These are phyloP conservation scores for Microdochium nivale DNA, from an alignment of 2,329 filamentous ascomycete species.

Conservation along the genomic window DNA sequence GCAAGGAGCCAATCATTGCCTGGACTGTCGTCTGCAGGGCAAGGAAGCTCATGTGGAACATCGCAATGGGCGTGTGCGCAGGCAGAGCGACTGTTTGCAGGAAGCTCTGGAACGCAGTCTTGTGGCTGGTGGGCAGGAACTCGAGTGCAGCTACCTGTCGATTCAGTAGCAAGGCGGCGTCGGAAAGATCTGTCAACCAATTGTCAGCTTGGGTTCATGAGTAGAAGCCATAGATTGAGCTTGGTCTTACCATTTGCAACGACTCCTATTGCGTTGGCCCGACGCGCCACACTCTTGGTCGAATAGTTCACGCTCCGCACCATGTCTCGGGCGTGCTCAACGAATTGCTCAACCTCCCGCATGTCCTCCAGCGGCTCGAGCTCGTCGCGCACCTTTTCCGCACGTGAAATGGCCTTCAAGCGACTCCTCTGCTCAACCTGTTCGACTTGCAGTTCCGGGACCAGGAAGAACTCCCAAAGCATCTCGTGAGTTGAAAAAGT, in stretches of 20 bases:
- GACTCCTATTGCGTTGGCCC: conserved; percentile 65
- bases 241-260: conserved; percentile 44
- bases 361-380: conserved; percentile 76
- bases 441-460: conserved; percentile 83
- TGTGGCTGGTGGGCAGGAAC: conserved; percentile 62
- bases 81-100: conserved; percentile 54
- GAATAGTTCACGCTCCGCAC: conserved; percentile 77
- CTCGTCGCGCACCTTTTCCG: conserved; percentile 83
- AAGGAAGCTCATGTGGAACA: conserved; percentile 68
- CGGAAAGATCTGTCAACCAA: conserved; percentile 51
- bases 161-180: conserved; percentile 50
- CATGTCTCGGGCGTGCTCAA: conserved; percentile 83
- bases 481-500: conserved; percentile 96
- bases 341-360: conserved; percentile 85
- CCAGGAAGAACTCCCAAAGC: conserved; percentile 97
- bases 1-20: conserved; percentile 71
- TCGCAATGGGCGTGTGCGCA: conserved; percentile 64
- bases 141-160: conserved; percentile 44
- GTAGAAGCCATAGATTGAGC: conserved; percentile 8
- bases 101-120: conserved; percentile 65
- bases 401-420: conserved; percentile 74
- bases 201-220: conserved; percentile 16
- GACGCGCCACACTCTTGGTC: conserved; percentile 72
- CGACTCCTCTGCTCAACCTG: conserved; percentile 85
- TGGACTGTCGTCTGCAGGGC: conserved; percentile 78